Conservation (phyloP, 1,139 yeast genomes). For the Lodderomyces pseudojiufengensis region DNA sequence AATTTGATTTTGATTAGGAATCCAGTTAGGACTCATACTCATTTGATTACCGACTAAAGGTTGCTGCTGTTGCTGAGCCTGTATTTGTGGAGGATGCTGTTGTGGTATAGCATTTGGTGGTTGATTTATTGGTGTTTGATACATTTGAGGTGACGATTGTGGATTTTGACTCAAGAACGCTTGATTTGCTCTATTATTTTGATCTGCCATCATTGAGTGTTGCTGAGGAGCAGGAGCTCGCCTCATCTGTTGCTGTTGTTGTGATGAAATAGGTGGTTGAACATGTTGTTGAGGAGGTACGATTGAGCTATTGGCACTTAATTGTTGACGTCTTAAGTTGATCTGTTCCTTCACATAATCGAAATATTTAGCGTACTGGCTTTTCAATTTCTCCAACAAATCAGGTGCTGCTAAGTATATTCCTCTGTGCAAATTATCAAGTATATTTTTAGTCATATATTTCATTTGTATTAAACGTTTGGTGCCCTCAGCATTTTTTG, state of each 20-base stretch:
- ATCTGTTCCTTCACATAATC: constrained; percentile 60
- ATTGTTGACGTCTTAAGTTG: constrained; percentile 33
- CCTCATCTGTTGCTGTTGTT: constrained; percentile 7
- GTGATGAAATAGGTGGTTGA: constrained; percentile 13
- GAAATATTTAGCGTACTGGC: constrained; percentile 72
- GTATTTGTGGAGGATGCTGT: constrained; percentile 14
- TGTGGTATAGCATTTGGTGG: constrained; percentile 10
- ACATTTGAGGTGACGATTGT: constrained; percentile 10
- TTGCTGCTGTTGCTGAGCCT: constrained; percentile 14
- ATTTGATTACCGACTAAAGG: constrained; percentile 6
- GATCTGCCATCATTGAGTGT: constrained; percentile 6
- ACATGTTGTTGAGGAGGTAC: constrained; percentile 13
- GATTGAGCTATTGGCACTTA: constrained; percentile 6
- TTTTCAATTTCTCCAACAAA: constrained; percentile 63
- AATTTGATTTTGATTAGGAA: constrained; percentile 14
- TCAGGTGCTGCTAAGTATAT: constrained; percentile 65
- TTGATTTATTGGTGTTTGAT: constrained; percentile 3
- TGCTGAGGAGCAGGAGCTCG: constrained; percentile 8
- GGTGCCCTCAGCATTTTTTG: constrained; percentile 72
- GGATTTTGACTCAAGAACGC: constrained; percentile 14
- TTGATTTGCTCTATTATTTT: constrained; percentile 18
- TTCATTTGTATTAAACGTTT: constrained; percentile 74
- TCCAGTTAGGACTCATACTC: constrained; percentile 2
- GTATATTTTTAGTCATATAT: constrained; percentile 70
- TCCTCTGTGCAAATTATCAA: constrained; percentile 63